Percentiles rank a stretch among this genome's conserved stretches.
These are phyloP conservation scores for Protostelium mycophagum DNA, from an alignment of 78 protist species.

Conservation along the genomic window DNA sequence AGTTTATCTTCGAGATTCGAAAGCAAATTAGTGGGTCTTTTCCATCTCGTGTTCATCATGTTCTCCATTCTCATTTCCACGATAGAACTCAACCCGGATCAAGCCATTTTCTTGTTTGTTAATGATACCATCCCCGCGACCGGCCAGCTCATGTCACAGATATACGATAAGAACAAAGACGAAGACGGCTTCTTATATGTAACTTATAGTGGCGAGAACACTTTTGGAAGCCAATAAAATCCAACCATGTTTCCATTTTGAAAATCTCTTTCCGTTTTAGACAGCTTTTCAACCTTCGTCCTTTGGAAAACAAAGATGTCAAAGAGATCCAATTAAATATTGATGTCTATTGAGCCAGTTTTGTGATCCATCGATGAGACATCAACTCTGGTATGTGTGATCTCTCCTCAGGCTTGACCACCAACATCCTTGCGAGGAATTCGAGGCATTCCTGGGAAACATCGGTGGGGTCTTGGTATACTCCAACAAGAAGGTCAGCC, in stretches of 20 bases:
- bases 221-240: no score
- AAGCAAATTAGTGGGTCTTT: no score
- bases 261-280: no score
- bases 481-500: background rate
- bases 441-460: background rate
- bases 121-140: conserved; percentile 80
- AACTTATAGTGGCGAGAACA: no score
- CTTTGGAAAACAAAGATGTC: no score
- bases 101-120: conserved; percentile 90
- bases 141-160: conserved; percentile 70
- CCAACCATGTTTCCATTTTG: no score
- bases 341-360: no score
- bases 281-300: no score
- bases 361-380: background rate
- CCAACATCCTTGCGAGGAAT: background rate
- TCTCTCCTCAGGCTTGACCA: background rate
- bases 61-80: conserved; percentile 84
- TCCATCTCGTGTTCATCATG: no score
- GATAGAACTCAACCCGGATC: conserved; percentile 85
- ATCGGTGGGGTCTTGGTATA: background rate
- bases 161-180: conserved; percentile 90
- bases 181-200: no score
- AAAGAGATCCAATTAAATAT: no score
- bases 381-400: background rate
- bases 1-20: conserved; percentile 90